Percentiles rank a stretch among this genome's conserved stretches.
phyloP scores from a whole-genome alignment of 2,329 filamentous ascomycete species.

The Mariannaea sp. region DNA sequence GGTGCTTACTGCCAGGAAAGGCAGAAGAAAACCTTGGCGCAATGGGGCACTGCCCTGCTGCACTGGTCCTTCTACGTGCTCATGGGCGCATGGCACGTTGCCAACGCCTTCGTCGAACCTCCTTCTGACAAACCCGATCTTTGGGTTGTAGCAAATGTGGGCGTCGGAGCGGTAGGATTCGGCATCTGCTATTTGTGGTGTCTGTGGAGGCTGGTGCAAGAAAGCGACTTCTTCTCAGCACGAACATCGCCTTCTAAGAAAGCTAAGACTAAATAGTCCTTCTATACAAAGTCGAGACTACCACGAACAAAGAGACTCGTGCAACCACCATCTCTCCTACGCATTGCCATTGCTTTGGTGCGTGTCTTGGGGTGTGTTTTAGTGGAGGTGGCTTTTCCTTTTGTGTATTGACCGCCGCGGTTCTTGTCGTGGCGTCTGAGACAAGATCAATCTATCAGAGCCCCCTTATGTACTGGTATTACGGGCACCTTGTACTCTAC shows the following conservation, averaged over 20 bases:
- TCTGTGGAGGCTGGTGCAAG: conserved; percentile 67
- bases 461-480: too few species aligned
- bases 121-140: conserved; percentile 84
- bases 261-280: conserved; percentile 30
- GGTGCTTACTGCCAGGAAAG: conserved; percentile 67
- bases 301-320: conserved; percentile 6
- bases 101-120: conserved; percentile 70
- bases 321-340: neutral
- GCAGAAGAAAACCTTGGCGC: conserved; percentile 34
- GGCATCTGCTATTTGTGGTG: conserved; percentile 91
- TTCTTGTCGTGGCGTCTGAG: neutral
- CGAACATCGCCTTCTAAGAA: conserved; percentile 44
- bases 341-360: neutral
- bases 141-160: conserved; percentile 91
- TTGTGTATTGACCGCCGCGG: neutral
- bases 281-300: conserved; percentile 4
- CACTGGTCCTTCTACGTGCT: conserved; percentile 76
- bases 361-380: neutral
- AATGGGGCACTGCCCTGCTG: conserved; percentile 66
- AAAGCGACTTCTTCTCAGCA: conserved; percentile 58
- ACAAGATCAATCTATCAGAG: too few species aligned
- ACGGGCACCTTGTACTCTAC: too few species aligned
- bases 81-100: conserved; percentile 82
- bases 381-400: neutral
- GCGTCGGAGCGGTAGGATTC: conserved; percentile 84